phyloP scores from a whole-genome alignment of 495 filamentous ascomycete species.

The Cetradonia linearis region DNA sequence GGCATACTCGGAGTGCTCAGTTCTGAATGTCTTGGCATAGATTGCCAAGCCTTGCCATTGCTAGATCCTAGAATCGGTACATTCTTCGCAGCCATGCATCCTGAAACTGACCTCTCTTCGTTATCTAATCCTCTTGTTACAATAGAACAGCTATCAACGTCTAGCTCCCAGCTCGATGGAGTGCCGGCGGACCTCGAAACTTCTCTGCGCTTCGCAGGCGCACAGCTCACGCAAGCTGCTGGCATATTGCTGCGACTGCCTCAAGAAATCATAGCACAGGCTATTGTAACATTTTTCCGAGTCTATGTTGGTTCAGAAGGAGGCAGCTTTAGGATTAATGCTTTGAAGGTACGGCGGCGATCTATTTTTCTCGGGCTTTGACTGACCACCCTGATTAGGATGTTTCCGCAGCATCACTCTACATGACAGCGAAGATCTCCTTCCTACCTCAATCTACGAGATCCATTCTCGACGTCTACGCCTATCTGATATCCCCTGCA shows the following conservation, averaged over 20 bases:
- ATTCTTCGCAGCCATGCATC: too few relatives aligned
- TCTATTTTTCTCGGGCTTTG: background rate
- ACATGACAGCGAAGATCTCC: conserved; percentile 76
- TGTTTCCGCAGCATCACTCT: conserved; percentile 70
- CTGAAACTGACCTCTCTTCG: conserved; percentile 34
- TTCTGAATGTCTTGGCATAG: conserved; percentile 7
- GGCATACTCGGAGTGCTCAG: background rate
- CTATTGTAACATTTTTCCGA: conserved; percentile 76
- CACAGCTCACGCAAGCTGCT: conserved; percentile 76
- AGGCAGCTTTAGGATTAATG: conserved; percentile 49
- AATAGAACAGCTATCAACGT: conserved; percentile 62
- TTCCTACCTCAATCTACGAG: conserved; percentile 64
- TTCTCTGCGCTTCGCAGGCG: conserved; percentile 43
- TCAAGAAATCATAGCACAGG: conserved; percentile 81
- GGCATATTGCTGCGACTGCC: conserved; percentile 77
- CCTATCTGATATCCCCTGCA: conserved; percentile 62
- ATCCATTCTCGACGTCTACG: conserved; percentile 72
- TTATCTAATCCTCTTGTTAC: conserved; percentile 85
- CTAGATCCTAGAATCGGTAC: too few relatives aligned
- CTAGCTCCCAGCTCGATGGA: conserved; percentile 55
- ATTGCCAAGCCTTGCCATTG: background rate
- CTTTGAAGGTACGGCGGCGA: conserved; percentile 38
- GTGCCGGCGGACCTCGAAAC: conserved; percentile 71
- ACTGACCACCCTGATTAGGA: conserved; percentile 40
- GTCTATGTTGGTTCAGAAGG: conserved; percentile 69